Conservation (phyloP, 345 rosid genomes). For the Eucalyptus rudis region DNA sequence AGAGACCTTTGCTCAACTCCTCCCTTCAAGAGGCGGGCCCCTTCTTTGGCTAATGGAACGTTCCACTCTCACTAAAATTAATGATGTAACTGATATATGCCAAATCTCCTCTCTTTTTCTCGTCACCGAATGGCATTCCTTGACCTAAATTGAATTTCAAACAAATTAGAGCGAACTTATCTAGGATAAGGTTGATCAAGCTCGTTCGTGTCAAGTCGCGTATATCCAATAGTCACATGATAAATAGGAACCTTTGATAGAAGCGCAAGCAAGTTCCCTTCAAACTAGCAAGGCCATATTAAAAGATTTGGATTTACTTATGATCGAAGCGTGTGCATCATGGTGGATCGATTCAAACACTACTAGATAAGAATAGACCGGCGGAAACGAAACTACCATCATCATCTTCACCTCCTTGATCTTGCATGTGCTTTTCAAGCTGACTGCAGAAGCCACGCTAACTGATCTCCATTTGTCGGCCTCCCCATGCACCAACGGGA, state of each 20-base stretch:
- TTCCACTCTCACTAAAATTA: neutral
- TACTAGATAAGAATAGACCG: neutral
- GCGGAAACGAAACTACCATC: neutral
- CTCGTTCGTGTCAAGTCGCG: fast-evolving
- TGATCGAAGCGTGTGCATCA: neutral
- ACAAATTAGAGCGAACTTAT: neutral
- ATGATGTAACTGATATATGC: neutral
- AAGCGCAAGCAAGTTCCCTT: neutral
- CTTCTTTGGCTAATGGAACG: neutral
- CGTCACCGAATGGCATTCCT: neutral
- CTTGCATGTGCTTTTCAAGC: neutral
- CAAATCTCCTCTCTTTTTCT: neutral
- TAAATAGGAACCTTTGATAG: fast-evolving
- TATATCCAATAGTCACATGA: neutral
- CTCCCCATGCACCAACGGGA: neutral
- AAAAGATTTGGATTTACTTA: neutral
- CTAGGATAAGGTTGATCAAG: neutral
- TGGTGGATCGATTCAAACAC: neutral
- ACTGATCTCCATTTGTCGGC: neutral
- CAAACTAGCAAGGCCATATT: fast-evolving
- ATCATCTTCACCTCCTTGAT: neutral
- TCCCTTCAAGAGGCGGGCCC: neutral
- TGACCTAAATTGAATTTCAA: neutral
- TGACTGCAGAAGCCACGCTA: neutral
- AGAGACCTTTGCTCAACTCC: neutral